Evolutionary conservation across 495 filamentous ascomycete genomes (phyloP).

Genomic region (Daldinia grandis): DNA sequence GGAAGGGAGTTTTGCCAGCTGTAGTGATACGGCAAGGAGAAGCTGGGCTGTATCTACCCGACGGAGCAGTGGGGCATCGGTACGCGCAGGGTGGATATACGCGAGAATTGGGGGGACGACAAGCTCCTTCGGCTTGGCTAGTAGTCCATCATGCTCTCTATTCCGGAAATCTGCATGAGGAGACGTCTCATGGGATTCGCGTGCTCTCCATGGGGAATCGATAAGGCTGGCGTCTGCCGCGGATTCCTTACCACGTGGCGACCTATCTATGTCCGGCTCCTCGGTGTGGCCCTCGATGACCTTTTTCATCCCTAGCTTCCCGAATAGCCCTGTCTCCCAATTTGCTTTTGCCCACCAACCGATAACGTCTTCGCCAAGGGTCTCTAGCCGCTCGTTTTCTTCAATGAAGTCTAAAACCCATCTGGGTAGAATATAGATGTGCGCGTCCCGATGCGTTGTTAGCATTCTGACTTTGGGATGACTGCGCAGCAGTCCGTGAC

Average conservation of each 20-base stretch:
- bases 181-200: conserved; percentile 36
- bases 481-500: conserved; percentile 73
- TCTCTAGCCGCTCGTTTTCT: conserved; percentile 80
- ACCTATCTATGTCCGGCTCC: conserved; percentile 11
- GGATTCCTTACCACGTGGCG: conserved; percentile 21
- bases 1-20: conserved; percentile 77
- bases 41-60: conserved; percentile 87
- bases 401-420: conserved; percentile 88
- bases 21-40: conserved; percentile 81
- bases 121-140: conserved; percentile 37
- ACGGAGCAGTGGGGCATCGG: conserved; percentile 69
- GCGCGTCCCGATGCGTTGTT: conserved; percentile 83
- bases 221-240: conserved; percentile 24
- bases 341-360: conserved; percentile 94
- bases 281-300: conserved; percentile 60
- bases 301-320: conserved; percentile 76
- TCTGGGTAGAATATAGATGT: conserved; percentile 90
- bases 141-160: conserved; percentile 24
- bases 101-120: conserved; percentile 75
- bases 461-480: conserved; percentile 79
- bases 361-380: conserved; percentile 88
- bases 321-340: conserved; percentile 83
- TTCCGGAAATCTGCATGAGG: conserved; percentile 32
- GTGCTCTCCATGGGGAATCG: conserved; percentile 42
- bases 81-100: conserved; percentile 69